Conservation (phyloP, 1,139 yeast species). For the Candida mesenterica region DNA sequence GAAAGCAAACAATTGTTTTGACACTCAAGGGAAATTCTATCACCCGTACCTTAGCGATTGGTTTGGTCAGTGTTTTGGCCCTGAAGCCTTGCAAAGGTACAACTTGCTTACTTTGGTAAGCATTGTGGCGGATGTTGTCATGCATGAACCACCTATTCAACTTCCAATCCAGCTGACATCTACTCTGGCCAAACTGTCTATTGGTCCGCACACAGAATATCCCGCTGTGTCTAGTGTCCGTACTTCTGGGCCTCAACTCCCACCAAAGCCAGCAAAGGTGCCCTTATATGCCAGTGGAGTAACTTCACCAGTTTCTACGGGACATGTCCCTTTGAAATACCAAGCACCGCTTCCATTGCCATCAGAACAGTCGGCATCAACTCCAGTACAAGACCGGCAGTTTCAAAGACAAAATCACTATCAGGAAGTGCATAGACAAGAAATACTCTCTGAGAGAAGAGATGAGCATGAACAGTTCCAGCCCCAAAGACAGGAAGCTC, state of each 20-base stretch:
- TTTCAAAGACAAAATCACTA: neutral
- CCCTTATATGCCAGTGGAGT: conserved; percentile 4
- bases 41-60: conserved; percentile 68
- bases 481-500: neutral
- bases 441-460: neutral
- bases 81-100: conserved; percentile 18
- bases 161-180: no score
- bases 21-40: conserved; percentile 70
- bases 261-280: conserved; percentile 26
- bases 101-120: conserved; percentile 38
- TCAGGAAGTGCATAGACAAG: neutral
- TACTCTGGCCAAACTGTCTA: no score
- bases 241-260: conserved; percentile 33
- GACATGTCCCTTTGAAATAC: conserved; percentile 28
- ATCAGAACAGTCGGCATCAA: neutral
- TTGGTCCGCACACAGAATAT: neutral
- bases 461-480: neutral
- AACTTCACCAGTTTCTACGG: neutral
- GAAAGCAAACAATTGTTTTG: conserved; percentile 66
- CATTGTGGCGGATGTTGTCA: conserved; percentile 40
- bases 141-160: conserved; percentile 36
- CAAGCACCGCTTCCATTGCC: conserved; percentile 39
- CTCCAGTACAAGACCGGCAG: neutral
- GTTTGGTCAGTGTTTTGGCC: conserved; percentile 31
- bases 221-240: no score